Evolutionary conservation across 176 grass and related monocot species (phyloP), one percentile per base, ranked within the genome.

Genomic region (Paspalum vaginatum): DNA sequence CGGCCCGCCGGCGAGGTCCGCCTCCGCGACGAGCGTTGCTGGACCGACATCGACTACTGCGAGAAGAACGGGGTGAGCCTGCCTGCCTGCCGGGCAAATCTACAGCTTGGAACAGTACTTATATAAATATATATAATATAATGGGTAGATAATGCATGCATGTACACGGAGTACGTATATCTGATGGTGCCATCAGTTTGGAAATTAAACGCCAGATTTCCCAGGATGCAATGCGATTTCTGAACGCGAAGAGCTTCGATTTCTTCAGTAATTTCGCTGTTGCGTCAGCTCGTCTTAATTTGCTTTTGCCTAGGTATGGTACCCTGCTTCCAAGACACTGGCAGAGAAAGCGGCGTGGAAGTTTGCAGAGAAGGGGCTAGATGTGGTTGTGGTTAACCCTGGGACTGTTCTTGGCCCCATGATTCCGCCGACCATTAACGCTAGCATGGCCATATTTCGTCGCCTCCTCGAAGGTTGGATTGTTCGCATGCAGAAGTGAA

Each of bases 321-420:
- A 99, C 85, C 90, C 96, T 67, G 84, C 74, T 65, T 99, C 92
- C 0, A 99, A 99, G 77, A 71, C 96, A 13, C 32, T 99, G 61
- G 96, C 92, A 32, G 96, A 98, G 90, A 91, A 95, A 75, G 96
- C 84, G 0, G 90, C 92, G 72, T 98, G 96, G 88, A 88, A 89
- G 76, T 98, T 98, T 55, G 92, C 96, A 47, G 86, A 95, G 86
- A 95, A 95, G 11, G 72, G 81, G 2, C 42, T 95, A 20, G 92
- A 99, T 80, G 84, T 95, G 39, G 92, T 95, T 38, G 88, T 84
- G 39, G n/a, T 95, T 60, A 99, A 93, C 71, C 92, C 96, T 1
- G 92, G 96, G 17, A 86, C 96, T 1, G 92, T 95, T 6, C 14
- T 89, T 82, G 96, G 96, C 15, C 88, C 79, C 6, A 86, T 98